Conservation (phyloP, 1,284 basidiomycete species). For the Austroboletus niveus region DNA sequence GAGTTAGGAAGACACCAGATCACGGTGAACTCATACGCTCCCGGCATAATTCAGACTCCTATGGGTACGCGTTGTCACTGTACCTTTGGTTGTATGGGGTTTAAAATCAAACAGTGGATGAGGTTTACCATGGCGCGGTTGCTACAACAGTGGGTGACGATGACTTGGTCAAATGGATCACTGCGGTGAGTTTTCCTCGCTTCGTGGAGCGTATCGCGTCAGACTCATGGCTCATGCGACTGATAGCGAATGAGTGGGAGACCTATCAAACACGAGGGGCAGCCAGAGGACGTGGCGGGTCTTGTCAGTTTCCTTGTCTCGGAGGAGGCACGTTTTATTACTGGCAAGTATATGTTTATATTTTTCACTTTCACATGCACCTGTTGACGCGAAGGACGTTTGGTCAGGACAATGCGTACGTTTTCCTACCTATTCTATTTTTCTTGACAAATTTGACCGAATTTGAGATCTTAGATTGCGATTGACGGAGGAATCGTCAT, state of each 20-base stretch:
- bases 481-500: conserved; percentile 5
- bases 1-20: too few relatives aligned
- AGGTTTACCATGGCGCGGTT: too few relatives aligned
- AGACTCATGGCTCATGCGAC: background rate
- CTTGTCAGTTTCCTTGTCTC: conserved; percentile 28
- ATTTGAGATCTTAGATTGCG: background rate
- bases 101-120: too few relatives aligned
- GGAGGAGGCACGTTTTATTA: conserved; percentile 28
- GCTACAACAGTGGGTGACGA: background rate
- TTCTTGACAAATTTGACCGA: background rate
- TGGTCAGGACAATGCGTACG: conserved; percentile 23
- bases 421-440: background rate
- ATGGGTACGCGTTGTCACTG: too few relatives aligned
- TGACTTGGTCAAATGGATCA: background rate
- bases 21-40: too few relatives aligned
- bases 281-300: conserved; percentile 25
- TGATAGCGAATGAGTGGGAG: background rate
- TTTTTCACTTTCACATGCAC: background rate
- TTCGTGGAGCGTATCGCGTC: background rate
- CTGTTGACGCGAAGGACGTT: background rate
- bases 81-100: too few relatives aligned
- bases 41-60: too few relatives aligned
- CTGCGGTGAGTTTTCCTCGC: background rate
- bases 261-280: conserved; percentile 12
- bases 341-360: conserved; percentile 7